Percentiles rank a stretch among this genome's conserved stretches.
Conservation (phyloP, 148 eudicot genomes). For the Limonium bicolor region DNA sequence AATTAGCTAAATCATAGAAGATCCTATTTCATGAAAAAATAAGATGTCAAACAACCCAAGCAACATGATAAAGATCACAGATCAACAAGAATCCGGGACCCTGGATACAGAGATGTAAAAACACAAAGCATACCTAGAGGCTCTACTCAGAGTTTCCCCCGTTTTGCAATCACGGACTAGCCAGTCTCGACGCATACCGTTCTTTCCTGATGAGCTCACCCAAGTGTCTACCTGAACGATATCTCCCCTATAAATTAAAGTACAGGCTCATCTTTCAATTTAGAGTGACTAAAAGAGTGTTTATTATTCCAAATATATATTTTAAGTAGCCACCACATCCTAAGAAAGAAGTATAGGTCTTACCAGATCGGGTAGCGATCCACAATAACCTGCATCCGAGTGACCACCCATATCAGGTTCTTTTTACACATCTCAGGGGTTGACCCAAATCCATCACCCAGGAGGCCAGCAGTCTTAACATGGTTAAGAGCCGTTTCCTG, state of each 20-base stretch:
- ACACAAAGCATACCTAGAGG: constrained; percentile 57
- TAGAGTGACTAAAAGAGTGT: too few species aligned
- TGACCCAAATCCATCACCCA: constrained; percentile 69
- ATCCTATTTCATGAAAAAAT: too few species aligned
- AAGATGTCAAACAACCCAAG: too few species aligned
- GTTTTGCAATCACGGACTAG: constrained; percentile 67
- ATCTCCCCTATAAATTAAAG: constrained; percentile 84
- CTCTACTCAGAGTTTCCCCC: constrained; percentile 78
- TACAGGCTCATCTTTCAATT: neutral
- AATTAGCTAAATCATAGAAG: too few species aligned
- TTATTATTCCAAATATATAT: too few species aligned
- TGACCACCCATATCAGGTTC: constrained; percentile 76
- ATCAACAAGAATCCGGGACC: too few species aligned
- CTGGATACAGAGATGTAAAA: neutral
- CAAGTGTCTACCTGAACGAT: constrained; percentile 98
- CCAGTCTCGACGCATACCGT: constrained; percentile 98
- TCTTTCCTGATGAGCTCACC: constrained; percentile 91
- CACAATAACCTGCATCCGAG: constrained; percentile 59
- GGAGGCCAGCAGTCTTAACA: constrained; percentile 65
- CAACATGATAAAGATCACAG: too few species aligned
- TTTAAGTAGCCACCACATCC: too few species aligned
- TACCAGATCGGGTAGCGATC: constrained; percentile 79
- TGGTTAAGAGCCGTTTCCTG: constrained; percentile 84
- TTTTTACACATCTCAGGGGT: constrained; percentile 66
- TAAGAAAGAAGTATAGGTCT: neutral